phyloP scores from a whole-genome alignment of 352 stramenopile genomes.

The Globisporangium alternatum region DNA sequence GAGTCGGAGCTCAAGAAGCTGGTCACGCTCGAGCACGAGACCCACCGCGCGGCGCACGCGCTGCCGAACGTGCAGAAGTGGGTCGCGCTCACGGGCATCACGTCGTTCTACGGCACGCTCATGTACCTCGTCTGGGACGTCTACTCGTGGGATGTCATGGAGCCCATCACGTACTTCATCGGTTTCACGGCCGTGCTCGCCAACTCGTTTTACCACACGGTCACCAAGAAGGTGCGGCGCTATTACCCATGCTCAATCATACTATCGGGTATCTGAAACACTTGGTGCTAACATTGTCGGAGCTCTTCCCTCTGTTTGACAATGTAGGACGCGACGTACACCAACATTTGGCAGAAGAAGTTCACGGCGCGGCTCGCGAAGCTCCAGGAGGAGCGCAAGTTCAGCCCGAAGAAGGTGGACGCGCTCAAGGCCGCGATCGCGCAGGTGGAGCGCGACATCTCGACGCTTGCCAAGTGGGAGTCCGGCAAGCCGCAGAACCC shows the following conservation, averaged over 20 bases:
- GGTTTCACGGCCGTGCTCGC: constrained; percentile 80
- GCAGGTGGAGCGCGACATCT: constrained; percentile 62
- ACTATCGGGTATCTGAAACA: neutral
- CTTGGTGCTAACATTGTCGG: neutral
- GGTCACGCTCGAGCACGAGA: constrained; percentile 41
- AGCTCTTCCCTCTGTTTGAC: neutral
- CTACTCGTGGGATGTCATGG: constrained; percentile 89
- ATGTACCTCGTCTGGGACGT: constrained; percentile 87
- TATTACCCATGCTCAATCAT: neutral
- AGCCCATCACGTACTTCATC: constrained; percentile 90
- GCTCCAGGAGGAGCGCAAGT: constrained; percentile 55
- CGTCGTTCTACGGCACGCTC: constrained; percentile 61
- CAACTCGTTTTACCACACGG: constrained; percentile 78
- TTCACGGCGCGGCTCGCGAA: constrained; percentile 39
- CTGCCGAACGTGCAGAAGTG: constrained; percentile 77
- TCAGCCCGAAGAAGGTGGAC: constrained; percentile 38
- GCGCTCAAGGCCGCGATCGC: constrained; percentile 42
- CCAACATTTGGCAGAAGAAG: constrained; percentile 82
- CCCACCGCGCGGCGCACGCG: constrained; percentile 36
- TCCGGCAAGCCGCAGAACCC: constrained; percentile 24
- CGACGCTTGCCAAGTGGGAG: constrained; percentile 52
- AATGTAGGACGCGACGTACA: constrained; percentile 68
- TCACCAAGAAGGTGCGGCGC: constrained; percentile 60
- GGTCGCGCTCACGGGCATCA: constrained; percentile 56
- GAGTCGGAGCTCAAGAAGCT: constrained; percentile 49